Base-by-base conservation (phyloP, 306 rosid species). In the Castanea sativa region DNA sequence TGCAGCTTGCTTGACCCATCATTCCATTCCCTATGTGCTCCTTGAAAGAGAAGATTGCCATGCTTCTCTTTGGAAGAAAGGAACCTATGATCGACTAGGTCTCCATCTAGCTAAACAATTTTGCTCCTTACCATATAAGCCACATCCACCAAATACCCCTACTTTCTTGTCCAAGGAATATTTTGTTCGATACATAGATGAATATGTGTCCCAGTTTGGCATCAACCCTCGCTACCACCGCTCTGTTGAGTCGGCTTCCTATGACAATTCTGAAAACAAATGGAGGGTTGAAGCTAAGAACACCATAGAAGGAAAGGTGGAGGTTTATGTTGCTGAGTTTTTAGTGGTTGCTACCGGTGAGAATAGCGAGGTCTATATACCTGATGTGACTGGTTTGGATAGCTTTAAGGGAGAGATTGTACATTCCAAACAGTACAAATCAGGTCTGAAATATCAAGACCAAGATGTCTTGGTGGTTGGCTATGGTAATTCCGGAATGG, bases 401-500 rank as follows among this genome's bases (percentile, higher is more conserved):
- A 35, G 45, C 13, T 92, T 88, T 59, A 14, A 11, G 13, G 96
- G 96, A 5, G 80, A 82, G 30, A 73, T 73, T 4, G 25, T 88
- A 6, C 93, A 92, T 61, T 76, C 92, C 1, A 82, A 79, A 4
- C 27, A 89, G 29, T 90, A 86, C 45, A 89, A 79, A 73, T 51
- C 70, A 1, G 93, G 93, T 30, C 63, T 58, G 1, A 76, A 53
- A 51, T 89, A 77, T 61, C 60, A 73, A 43, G 75, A 77, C 0
- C 80, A 88, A 73, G 73, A 74, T 4, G 93, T 88, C 68, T 73
- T 90, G 73, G 96, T 92, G 0, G 89, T 92, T 71, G 96, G 97
- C 0, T 83, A 85, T 49, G 91, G 93, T 0, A 92, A 92, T 79
- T 92, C 92, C 0, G 92, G 91, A 18, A 92, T 92, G 92, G 97